Conservation (phyloP, 345 rosid species). For the Lumnitzera racemosa region DNA sequence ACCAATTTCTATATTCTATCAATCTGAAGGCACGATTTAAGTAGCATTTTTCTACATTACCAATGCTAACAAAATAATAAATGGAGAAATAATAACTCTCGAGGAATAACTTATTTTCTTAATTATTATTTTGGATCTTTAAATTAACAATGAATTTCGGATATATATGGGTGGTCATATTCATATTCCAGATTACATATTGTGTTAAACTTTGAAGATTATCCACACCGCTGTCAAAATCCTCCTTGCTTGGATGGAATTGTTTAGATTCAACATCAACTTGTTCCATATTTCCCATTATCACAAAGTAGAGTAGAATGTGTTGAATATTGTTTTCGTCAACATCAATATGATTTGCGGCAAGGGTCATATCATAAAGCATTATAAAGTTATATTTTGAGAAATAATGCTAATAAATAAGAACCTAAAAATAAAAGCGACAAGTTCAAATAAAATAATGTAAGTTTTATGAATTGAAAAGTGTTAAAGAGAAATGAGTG, state of each 20-base stretch:
- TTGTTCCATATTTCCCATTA: constrained; percentile 39
- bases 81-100: constrained; percentile 2
- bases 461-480: not conserved
- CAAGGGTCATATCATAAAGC: constrained; percentile 17
- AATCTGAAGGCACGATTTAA: constrained; percentile 10
- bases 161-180: constrained; percentile 40
- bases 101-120: constrained; percentile 31
- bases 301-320: constrained; percentile 31
- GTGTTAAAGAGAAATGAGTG: not conserved
- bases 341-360: constrained; percentile 34
- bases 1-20: constrained; percentile 17
- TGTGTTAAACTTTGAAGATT: constrained; percentile 29
- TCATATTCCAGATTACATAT: constrained; percentile 41
- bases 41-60: not conserved
- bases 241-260: constrained; percentile 32
- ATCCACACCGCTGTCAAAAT: constrained; percentile 53
- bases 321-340: constrained; percentile 34
- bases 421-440: not conserved
- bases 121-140: constrained; percentile 15
- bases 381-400: not conserved
- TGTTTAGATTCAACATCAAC: constrained; percentile 25
- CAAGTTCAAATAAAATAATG: not conserved
- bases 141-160: constrained; percentile 43
- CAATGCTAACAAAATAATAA: not conserved
- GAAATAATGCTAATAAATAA: not conserved